Conservation (phyloP, 768 basidiomycete genomes). For the Galerina marginata region DNA sequence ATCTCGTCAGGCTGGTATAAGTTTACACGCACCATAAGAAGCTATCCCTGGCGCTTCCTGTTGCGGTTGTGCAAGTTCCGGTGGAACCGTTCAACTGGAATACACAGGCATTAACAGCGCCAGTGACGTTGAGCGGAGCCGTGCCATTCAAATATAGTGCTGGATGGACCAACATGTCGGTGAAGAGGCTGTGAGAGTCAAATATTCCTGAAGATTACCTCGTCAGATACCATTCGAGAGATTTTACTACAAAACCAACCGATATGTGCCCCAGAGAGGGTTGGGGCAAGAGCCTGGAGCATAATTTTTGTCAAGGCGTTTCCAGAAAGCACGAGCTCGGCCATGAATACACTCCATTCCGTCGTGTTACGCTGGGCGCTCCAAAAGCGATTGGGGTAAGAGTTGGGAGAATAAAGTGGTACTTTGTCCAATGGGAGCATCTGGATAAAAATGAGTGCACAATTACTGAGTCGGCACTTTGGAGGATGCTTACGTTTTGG, state of each 20-base stretch:
- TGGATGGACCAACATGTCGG: constrained; percentile 61
- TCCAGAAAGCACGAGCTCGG: constrained; percentile 53
- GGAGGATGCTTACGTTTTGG: constrained; percentile 58
- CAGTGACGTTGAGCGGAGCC: constrained; percentile 62
- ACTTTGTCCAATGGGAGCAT: constrained; percentile 61
- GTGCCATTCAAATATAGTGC: constrained; percentile 65
- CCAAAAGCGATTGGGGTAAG: constrained; percentile 60
- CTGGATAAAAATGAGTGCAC: constrained; percentile 30
- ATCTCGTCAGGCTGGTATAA: background rate
- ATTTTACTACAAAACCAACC: constrained; percentile 41
- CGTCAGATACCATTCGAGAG: background rate
- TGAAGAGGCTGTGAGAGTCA: constrained; percentile 64
- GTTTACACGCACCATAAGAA: constrained; percentile 43
- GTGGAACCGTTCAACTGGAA: constrained; percentile 38
- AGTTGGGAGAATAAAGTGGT: constrained; percentile 50
- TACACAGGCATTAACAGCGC: constrained; percentile 54
- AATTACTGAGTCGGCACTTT: too few relatives aligned
- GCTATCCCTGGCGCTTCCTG: constrained; percentile 57
- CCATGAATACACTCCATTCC: constrained; percentile 62
- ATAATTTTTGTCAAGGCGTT: constrained; percentile 58
- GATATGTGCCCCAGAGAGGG: constrained; percentile 58
- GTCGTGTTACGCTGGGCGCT: constrained; percentile 55
- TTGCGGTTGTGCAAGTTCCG: constrained; percentile 39
- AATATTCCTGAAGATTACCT: constrained; percentile 50
- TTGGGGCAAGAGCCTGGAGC: constrained; percentile 53